These are phyloP conservation scores for Ganoderma meredithae DNA, from an alignment of 1,284 basidiomycete species.

Conservation along the genomic window DNA sequence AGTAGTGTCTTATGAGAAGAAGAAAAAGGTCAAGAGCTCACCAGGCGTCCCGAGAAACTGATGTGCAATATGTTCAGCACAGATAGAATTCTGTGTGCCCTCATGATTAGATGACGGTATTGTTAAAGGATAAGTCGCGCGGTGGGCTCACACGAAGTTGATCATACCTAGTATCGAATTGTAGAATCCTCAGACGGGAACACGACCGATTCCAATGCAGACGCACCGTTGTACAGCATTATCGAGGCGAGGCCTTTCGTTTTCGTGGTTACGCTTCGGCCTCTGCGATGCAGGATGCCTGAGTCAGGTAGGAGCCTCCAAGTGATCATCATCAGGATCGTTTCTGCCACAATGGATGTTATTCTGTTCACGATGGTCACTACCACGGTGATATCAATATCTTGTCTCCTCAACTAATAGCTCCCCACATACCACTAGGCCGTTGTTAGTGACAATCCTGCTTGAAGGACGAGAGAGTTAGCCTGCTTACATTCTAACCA, in stretches of 20 bases:
- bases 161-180: not conserved
- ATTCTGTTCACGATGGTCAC: not conserved
- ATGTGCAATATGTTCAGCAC: not conserved
- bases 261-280: not conserved
- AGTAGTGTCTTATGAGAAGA: too few relatives aligned
- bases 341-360: not conserved
- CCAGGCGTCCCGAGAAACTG: not conserved
- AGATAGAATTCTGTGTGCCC: not conserved
- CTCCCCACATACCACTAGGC: not conserved
- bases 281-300: not conserved
- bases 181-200: not conserved
- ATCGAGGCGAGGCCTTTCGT: not conserved
- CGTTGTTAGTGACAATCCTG: not conserved
- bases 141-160: not conserved
- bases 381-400: not conserved
- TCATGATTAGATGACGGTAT: not conserved
- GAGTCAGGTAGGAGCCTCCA: not conserved
- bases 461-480: not conserved
- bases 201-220: not conserved
- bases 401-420: not conserved
- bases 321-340: not conserved
- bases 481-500: not conserved
- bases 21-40: not conserved
- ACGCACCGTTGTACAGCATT: not conserved
- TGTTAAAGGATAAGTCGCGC: too few relatives aligned